Evolutionary conservation across 805 yeast species (phyloP), one percentile per base, ranked within the genome.

Genomic region (Candida parachauliodes): DNA sequence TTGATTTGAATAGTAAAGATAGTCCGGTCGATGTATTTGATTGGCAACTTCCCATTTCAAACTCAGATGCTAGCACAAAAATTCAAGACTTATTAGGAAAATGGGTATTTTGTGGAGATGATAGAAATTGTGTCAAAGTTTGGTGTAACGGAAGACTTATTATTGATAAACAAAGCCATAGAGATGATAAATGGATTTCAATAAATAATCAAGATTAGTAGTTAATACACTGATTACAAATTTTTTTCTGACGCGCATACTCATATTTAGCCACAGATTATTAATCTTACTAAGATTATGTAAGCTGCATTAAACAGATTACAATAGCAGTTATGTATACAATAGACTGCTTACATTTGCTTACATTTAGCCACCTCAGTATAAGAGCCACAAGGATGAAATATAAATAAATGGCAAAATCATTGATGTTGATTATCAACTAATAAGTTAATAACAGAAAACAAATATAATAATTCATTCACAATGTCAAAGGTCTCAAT

Each of bases 51-150:
- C 79, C 36, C 1, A 28, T 35, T 4, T 44, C 42, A 8, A 50
- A 44, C 22, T 45, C 35, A 5, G 47, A 43, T 9, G 35, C 39
- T 11, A 48, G 45, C 11, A 32, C n/a, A 22, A 33, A 36, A 28
- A n/a, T 26, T 4, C 65, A 65, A 20, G 77, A 83, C 51, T 52
- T 86, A 37, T 57, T 88, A 3, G 85, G 85, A 43, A 88, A 88
- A 58, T 93, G 98, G 98, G 65, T 91, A 7, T 93, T 88, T 57
- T 76, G 79, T 41, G 98, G 98, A 14, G 98, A 93, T 60, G 97
- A 93, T 57, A 74, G 98, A 53, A 93, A 93, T 56, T 79, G 91
- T 23, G 52, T 64, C 5, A 70, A 70, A 37, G 96, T 91, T 11
- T 93, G 86, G 84, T 89, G 89, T 28, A 77, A 80, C 51, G 98